A percentile compares a stretch with the other conserved stretches of the same genome.
Conservation (phyloP, 192 early-diverging fungal genomes). For the Umbelopsis vinacea region DNA sequence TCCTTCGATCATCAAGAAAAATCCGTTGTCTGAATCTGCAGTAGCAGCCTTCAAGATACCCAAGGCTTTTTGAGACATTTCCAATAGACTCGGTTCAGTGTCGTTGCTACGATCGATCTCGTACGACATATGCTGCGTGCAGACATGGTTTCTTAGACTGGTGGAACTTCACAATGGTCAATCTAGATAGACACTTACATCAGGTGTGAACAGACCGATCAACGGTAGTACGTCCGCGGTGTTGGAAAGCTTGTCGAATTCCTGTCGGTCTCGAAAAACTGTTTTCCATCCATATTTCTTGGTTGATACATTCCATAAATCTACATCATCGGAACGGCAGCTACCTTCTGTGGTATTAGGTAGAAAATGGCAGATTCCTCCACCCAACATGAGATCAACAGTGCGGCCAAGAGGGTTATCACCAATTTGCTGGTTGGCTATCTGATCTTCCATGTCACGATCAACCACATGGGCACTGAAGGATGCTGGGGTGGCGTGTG, state of each 20-base stretch:
- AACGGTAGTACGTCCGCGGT: conserved; percentile 58
- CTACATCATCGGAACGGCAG: conserved; percentile 78
- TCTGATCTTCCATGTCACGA: conserved; percentile 83
- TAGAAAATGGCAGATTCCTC: conserved; percentile 89
- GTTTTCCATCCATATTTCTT: conserved; percentile 65
- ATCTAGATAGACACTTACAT: conserved; percentile 48
- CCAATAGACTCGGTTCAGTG: conserved; percentile 76
- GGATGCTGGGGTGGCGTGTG: conserved; percentile 87
- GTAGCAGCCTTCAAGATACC: conserved; percentile 63
- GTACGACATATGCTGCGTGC: conserved; percentile 86
- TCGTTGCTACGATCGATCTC: conserved; percentile 79
- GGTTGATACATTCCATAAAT: conserved; percentile 65
- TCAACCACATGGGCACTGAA: conserved; percentile 82
- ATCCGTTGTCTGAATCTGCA: conserved; percentile 65
- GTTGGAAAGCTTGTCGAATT: conserved; percentile 65
- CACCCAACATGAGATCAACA: conserved; percentile 91
- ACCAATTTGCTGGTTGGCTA: conserved; percentile 91
- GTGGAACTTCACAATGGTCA: neutral
- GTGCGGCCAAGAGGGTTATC: conserved; percentile 82
- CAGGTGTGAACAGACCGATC: conserved; percentile 76
- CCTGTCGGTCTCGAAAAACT: conserved; percentile 52
- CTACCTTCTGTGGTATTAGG: conserved; percentile 64
- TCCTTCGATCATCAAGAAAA: conserved; percentile 98
- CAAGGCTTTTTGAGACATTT: conserved; percentile 89
- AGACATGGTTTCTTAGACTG: neutral